Percentiles rank a stretch among this genome's conserved stretches.
These are phyloP conservation scores for Cladophialophora immunda DNA, from an alignment of 2,329 filamentous ascomycete species.

Conservation along the genomic window DNA sequence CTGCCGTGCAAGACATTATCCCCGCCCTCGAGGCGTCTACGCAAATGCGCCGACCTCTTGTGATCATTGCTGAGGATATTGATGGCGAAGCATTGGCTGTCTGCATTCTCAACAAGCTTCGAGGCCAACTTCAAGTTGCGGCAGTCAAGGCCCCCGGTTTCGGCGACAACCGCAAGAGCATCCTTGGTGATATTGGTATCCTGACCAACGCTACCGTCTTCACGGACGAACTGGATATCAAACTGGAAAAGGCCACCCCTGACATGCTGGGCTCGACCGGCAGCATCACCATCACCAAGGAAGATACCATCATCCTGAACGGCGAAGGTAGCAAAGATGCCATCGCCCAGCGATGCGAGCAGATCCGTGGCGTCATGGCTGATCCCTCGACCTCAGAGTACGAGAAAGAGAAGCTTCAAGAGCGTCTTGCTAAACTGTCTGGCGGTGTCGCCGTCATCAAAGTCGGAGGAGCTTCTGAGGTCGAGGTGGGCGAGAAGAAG, in stretches of 20 bases:
- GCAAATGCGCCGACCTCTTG: constrained; percentile 89
- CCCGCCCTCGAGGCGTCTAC: constrained; percentile 97
- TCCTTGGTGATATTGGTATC: constrained; percentile 94
- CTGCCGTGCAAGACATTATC: constrained; percentile 97
- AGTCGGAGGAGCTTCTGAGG: constrained; percentile 95
- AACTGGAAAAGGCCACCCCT: constrained; percentile 96
- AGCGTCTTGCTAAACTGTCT: constrained; percentile 98
- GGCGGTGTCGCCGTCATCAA: constrained; percentile 99
- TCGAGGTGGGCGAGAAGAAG: constrained; percentile 99
- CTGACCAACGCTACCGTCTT: constrained; percentile 98
- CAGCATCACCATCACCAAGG: constrained; percentile 99
- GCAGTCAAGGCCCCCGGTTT: constrained; percentile 99
- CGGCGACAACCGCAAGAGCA: constrained; percentile 99
- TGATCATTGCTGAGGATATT: constrained; percentile 99
- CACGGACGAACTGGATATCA: constrained; percentile 97
- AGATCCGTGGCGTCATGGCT: constrained; percentile 95
- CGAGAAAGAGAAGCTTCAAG: constrained; percentile 99
- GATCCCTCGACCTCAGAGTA: constrained; percentile 97
- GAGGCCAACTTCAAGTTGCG: constrained; percentile 97
- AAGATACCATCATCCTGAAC: constrained; percentile 98
- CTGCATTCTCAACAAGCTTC: constrained; percentile 99
- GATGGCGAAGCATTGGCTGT: constrained; percentile 98
- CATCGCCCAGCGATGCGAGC: constrained; percentile 95
- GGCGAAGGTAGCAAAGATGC: constrained; percentile 94
- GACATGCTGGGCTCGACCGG: constrained; percentile 97